phyloP scores from a whole-genome alignment of 208 protist genomes.

The Wallacemonas sp. region DNA sequence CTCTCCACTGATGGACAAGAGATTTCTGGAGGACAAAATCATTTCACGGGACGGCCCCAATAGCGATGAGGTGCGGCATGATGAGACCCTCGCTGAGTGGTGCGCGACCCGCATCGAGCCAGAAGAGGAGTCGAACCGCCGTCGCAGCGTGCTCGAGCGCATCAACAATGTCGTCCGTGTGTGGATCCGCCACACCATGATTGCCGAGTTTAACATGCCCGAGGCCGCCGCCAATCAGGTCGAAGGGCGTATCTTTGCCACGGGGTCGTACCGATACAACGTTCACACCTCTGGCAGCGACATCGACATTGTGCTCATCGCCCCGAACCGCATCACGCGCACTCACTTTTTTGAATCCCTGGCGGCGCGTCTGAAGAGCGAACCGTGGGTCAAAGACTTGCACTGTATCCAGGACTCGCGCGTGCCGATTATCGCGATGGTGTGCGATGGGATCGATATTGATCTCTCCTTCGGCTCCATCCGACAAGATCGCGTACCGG shows the following conservation, averaged over 20 bases:
- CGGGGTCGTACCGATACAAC: constrained; percentile 98
- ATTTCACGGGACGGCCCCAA: constrained; percentile 83
- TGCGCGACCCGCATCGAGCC: constrained; percentile 80
- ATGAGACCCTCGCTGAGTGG: constrained; percentile 66
- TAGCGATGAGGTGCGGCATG: constrained; percentile 63
- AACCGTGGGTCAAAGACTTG: constrained; percentile 81
- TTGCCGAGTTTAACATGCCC: constrained; percentile 89
- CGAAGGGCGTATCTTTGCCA: constrained; percentile 96
- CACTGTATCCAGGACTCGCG: constrained; percentile 93
- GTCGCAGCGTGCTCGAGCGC: constrained; percentile 77
- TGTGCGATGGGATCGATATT: constrained; percentile 95
- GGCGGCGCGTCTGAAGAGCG: constrained; percentile 63
- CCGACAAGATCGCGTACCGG: constrained; percentile 80
- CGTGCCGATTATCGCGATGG: constrained; percentile 97
- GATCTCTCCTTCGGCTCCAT: constrained; percentile 96
- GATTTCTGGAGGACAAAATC: constrained; percentile 72
- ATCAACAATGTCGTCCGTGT: constrained; percentile 80
- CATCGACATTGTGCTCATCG: constrained; percentile 97
- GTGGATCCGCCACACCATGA: constrained; percentile 88
- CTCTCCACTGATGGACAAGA: constrained; percentile 59
- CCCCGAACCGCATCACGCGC: constrained; percentile 89
- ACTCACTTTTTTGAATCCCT: constrained; percentile 95
- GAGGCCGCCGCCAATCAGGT: constrained; percentile 82
- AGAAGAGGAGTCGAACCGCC: constrained; percentile 85
- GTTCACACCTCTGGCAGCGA: constrained; percentile 95